Evolutionary conservation across 2,329 filamentous ascomycete species (phyloP), one percentile per base, ranked within the genome.

Genomic region (Botrytis elliptica): DNA sequence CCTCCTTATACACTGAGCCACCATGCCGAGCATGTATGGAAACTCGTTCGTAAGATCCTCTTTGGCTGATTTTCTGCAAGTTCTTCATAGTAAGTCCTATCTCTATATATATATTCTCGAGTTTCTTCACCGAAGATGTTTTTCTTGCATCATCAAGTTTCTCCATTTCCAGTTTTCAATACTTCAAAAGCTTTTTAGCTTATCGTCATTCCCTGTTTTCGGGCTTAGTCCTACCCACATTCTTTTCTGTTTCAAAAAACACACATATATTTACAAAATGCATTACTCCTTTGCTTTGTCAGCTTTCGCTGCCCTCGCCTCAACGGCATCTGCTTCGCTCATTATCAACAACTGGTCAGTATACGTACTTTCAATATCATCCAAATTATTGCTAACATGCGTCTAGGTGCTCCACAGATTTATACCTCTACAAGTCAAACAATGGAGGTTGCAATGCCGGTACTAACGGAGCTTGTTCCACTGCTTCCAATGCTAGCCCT

Each of bases 261-360:
- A 60, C 44, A 42, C 38, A 44, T 44, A 49, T 16, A 60, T 42
- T 38, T 68, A 36, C 71, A 62, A 62, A 49, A 72, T 72, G 64
- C 71, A 69, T 52, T 62, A 52, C 33, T 69, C 55, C 42, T 69
- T 69, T 42, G 71, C 55, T 49, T 52, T 72, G 33, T 62, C 71
- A 68, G 71, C 71, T 46, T 64, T 72, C 25, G 71, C 64, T 69
- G 71, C 52, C 18, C 22, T 72, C n/a, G 42, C 71, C 55, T 72
- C 71, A 36, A 69, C 33, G 33, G 64, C 71, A 46, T 72, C 64
- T 60, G 71, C 71, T 72, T 62, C 71, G 16, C 64, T 72, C 46
- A 72, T 42, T 14, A 69, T 72, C 42, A 72, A 72, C 63, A 72
- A 72, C 18, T 72, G 71, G 71, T 60, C 14, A 22, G 40, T 36